Percentiles rank a stretch among this genome's conserved stretches.
These are phyloP conservation scores for Xylaria sp. DNA, from an alignment of 2,329 filamentous ascomycete species.

Conservation along the genomic window DNA sequence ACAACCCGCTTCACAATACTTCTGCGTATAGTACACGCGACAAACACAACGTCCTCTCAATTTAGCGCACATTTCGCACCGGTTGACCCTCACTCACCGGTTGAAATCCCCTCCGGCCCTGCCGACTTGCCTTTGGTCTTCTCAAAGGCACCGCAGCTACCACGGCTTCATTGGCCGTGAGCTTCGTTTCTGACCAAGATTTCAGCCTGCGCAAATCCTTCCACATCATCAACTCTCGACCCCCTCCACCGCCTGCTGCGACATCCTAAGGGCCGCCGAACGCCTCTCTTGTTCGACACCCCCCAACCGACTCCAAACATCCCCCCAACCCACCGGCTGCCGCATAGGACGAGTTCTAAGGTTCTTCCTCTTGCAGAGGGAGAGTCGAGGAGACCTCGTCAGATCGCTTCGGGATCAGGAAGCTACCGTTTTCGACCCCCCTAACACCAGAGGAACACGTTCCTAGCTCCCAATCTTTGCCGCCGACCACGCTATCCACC, in stretches of 20 bases:
- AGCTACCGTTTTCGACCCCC: constrained; percentile 96
- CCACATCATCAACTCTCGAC: constrained; percentile 73
- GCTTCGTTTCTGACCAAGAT: constrained; percentile 74
- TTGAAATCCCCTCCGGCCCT: constrained; percentile 5
- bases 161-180: constrained; percentile 72
- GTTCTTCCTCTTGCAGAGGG: constrained; percentile 99
- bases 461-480: constrained; percentile 39
- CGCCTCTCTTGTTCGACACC: constrained; percentile 62
- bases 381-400: constrained; percentile 99
- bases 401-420: constrained; percentile 88
- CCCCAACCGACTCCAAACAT: constrained; percentile 62
- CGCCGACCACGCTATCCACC: constrained; percentile 37
- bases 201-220: constrained; percentile 72
- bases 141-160: constrained; percentile 69
- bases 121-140: constrained; percentile 70
- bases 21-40: neutral
- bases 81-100: constrained; percentile 24
- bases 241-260: constrained; percentile 65
- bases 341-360: constrained; percentile 98
- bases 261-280: constrained; percentile 58
- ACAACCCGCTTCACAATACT: neutral
- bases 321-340: constrained; percentile 83
- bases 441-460: constrained; percentile 68
- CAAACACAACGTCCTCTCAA: neutral
- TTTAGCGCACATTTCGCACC: neutral